Conservation (phyloP, 805 yeast genomes). For the Nakazawaea anatomiae region DNA sequence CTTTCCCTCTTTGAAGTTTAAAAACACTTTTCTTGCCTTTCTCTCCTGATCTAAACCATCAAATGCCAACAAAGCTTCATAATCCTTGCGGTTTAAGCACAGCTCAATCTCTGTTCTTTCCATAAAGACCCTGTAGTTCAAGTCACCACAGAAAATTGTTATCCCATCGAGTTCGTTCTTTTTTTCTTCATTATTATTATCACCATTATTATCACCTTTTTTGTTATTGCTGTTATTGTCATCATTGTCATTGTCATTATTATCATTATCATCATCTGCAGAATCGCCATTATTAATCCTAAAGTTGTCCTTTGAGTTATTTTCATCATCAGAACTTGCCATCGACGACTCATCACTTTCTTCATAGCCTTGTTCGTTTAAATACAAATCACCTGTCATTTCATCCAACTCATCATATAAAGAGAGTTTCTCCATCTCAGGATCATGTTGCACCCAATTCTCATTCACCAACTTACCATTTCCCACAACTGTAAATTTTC, state of each 20-base stretch:
- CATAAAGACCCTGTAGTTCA: conserved; percentile 42
- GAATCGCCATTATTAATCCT: too few relatives aligned
- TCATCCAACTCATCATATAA: conserved; percentile 21
- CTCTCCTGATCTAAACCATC: conserved; percentile 38
- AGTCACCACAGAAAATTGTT: conserved; percentile 44
- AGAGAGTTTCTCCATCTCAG: conserved; percentile 15
- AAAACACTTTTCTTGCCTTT: conserved; percentile 27
- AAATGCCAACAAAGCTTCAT: conserved; percentile 28
- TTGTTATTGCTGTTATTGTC: background rate
- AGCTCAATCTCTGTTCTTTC: conserved; percentile 9
- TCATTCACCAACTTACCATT: conserved; percentile 4
- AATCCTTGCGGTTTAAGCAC: conserved; percentile 21
- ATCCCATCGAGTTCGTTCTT: conserved; percentile 15
- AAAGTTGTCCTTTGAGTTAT: background rate
- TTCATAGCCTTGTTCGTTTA: conserved; percentile 9
- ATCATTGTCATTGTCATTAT: conserved; percentile 15
- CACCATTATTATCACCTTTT: background rate
- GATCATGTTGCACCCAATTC: conserved; percentile 19
- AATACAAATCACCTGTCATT: conserved; percentile 10
- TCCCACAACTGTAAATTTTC: conserved; percentile 9
- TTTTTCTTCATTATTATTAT: conserved; percentile 9
- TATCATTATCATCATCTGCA: conserved; percentile 7
- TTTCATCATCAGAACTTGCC: background rate
- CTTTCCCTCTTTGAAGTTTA: conserved; percentile 40
- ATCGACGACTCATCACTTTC: conserved; percentile 13